These are phyloP conservation scores for Naumovozyma baii DNA, from an alignment of 805 yeast species.

Conservation along the genomic window DNA sequence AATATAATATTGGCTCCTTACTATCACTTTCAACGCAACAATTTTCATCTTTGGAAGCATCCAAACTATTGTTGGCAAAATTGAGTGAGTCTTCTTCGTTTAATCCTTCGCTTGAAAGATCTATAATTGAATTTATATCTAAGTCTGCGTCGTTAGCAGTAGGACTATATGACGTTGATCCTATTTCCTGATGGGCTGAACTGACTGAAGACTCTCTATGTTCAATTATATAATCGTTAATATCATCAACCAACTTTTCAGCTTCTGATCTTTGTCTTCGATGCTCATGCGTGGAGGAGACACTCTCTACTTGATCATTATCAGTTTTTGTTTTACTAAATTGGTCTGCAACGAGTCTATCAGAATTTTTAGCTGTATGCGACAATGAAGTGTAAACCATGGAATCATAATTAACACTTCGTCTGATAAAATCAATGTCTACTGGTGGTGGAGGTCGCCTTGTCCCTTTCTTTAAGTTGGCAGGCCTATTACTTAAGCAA, in stretches of 20 bases:
- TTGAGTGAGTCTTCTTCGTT: background rate
- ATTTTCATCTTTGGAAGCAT: background rate
- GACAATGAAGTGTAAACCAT: too few species aligned
- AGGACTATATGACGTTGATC: background rate
- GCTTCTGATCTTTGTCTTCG: slow-evolving; percentile 27
- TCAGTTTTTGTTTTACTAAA: too few species aligned
- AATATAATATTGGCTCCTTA: background rate
- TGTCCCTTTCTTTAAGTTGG: background rate
- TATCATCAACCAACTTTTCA: slow-evolving; percentile 28
- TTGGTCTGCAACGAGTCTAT: too few species aligned
- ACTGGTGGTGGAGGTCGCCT: slow-evolving; percentile 19
- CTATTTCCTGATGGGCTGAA: background rate
- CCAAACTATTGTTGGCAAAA: background rate
- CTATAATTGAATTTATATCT: background rate
- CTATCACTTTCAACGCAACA: background rate
- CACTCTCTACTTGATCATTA: too few species aligned
- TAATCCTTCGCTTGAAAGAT: background rate
- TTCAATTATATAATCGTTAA: slow-evolving; percentile 20
- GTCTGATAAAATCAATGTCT: slow-evolving; percentile 10
- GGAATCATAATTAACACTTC: slow-evolving; percentile 1
- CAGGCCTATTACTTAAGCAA: background rate
- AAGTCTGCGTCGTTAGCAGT: background rate
- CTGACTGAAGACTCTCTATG: slow-evolving; percentile 7
- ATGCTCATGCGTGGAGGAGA: slow-evolving; percentile 8
- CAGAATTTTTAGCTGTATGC: too few species aligned